phyloP scores from a whole-genome alignment of 257 asterid genomes.

The Scutellaria galericulata region DNA sequence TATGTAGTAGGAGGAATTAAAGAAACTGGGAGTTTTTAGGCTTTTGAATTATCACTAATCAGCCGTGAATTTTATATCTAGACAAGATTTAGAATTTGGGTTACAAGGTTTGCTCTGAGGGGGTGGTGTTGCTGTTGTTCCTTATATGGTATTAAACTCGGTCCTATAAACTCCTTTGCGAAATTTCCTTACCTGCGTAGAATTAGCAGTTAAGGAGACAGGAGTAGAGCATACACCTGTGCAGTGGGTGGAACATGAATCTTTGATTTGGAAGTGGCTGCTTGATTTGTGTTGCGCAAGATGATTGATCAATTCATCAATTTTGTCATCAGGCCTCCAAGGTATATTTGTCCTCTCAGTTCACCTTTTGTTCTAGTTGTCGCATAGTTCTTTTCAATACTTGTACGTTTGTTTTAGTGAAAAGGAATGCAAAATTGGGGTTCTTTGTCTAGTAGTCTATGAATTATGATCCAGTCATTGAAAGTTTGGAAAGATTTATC shows the following conservation, averaged over 20 bases:
- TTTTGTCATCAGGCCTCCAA: slow-evolving; percentile 97
- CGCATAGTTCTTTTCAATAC: neutral
- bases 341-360: slow-evolving; percentile 49
- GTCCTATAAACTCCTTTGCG: slow-evolving; percentile 25
- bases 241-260: slow-evolving; percentile 42
- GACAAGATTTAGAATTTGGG: slow-evolving; percentile 37
- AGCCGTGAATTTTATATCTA: slow-evolving; percentile 13
- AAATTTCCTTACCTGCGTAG: slow-evolving; percentile 23
- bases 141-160: slow-evolving; percentile 4
- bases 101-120: slow-evolving; percentile 14
- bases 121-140: slow-evolving; percentile 34
- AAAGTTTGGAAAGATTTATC: slow-evolving; percentile 16
- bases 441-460: neutral
- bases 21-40: slow-evolving; percentile 31
- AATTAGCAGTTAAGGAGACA: slow-evolving; percentile 24
- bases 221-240: slow-evolving; percentile 26
- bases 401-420: neutral
- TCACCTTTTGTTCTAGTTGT: neutral
- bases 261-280: slow-evolving; percentile 34
- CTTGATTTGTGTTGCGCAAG: slow-evolving; percentile 42
- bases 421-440: neutral
- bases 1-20: slow-evolving; percentile 24
- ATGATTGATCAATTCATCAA: slow-evolving; percentile 98
- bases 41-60: slow-evolving; percentile 28
- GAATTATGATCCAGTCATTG: slow-evolving; percentile 19